A percentile compares a stretch with the other conserved stretches of the same genome.
Conservation (phyloP, 345 rosid genomes). For the Lepidium aucheri region DNA sequence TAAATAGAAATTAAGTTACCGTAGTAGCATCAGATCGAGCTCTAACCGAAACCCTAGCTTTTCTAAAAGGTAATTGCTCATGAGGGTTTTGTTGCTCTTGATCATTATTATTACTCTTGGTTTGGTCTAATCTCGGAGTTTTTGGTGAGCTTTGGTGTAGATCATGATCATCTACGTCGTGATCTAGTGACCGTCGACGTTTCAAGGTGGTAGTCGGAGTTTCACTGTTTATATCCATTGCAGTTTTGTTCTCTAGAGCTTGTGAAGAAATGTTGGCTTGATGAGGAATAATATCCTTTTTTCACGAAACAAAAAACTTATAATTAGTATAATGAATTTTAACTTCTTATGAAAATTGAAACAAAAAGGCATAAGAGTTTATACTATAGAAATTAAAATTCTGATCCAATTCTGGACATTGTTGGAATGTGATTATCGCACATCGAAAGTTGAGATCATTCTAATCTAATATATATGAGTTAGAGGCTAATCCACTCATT, state of each 20-base stretch:
- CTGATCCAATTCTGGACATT: too few species aligned
- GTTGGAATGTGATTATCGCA: too few species aligned
- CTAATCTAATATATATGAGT: too few species aligned
- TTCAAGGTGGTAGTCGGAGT: conserved; percentile 5
- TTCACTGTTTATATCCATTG: conserved; percentile 29
- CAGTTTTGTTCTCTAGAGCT: conserved; percentile 3
- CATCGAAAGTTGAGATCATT: too few species aligned
- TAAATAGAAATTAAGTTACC: conserved; percentile 22
- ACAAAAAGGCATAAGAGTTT: not conserved
- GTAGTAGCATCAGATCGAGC: conserved; percentile 47
- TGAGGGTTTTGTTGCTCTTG: conserved; percentile 37
- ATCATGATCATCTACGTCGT: conserved; percentile 34
- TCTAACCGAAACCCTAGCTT: conserved; percentile 58
- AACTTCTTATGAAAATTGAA: not conserved
- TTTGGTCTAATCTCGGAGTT: conserved; percentile 39
- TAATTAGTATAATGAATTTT: not conserved
- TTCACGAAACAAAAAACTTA: not conserved
- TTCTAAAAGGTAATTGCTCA: conserved; percentile 37
- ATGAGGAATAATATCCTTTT: not conserved
- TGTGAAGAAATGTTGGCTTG: conserved; percentile 2
- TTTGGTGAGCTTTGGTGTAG: conserved; percentile 41
- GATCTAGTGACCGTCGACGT: not conserved
- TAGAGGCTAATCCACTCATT: too few species aligned
- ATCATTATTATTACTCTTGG: conserved; percentile 10
- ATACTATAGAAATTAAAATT: not conserved